Conservation (phyloP, 805 yeast species). For the Yarrowia deformans region DNA sequence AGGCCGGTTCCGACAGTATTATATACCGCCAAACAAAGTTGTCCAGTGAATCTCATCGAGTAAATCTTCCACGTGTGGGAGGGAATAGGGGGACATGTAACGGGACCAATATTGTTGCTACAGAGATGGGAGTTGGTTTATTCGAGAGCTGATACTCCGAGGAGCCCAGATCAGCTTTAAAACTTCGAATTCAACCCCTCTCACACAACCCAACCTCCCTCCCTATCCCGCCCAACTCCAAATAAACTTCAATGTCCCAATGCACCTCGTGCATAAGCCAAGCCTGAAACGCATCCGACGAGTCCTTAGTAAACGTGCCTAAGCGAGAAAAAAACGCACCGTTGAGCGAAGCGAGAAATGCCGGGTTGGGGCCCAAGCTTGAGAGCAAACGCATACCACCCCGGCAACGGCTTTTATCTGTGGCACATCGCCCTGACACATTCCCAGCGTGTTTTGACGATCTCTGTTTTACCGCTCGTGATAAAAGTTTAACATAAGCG, state of each 20-base stretch:
- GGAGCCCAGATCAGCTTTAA: not conserved
- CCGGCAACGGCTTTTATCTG: no score
- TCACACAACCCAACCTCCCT: no score
- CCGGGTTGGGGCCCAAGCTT: no score
- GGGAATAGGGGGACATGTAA: no score
- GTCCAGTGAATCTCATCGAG: conserved; percentile 8
- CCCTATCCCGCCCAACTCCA: not conserved
- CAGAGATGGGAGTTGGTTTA: no score
- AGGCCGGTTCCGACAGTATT: not conserved
- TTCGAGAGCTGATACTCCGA: not conserved
- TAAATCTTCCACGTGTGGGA: conserved; percentile 15
- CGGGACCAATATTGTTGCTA: no score
- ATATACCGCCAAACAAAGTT: not conserved
- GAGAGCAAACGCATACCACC: no score
- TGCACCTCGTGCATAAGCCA: conserved; percentile 14
- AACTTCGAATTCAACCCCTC: not conserved
- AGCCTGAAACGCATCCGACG: not conserved
- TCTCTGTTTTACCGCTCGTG: not conserved
- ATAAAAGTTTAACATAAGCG: conserved; percentile 1
- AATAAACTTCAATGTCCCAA: conserved; percentile 28
- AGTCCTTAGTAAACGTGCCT: no score
- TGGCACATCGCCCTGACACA: no score
- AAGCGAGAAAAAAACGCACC: no score
- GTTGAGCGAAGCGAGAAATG: no score
- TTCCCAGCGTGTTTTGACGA: not conserved